Evolutionary conservation across 2,329 filamentous ascomycete genomes (phyloP).

Genomic region (Trichoderma atroviride): DNA sequence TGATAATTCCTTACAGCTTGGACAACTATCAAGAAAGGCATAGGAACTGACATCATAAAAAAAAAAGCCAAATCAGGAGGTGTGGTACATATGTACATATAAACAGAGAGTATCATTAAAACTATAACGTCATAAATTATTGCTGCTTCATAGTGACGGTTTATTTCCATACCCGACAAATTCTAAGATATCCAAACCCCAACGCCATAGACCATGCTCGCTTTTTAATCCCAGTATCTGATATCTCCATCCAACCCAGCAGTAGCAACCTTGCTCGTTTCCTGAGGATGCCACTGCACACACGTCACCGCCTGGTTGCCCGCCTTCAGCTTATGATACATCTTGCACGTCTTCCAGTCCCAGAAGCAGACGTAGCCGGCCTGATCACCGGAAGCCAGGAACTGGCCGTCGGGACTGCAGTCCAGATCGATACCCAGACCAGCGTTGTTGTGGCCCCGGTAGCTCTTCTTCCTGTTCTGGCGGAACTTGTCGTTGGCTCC

Average conservation of each 20-base stretch:
- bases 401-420: constrained; percentile 88
- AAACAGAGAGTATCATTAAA: not conserved
- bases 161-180: not conserved
- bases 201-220: constrained; percentile 24
- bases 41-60: not conserved
- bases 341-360: constrained; percentile 99
- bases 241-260: constrained; percentile 88
- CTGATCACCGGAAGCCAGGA: constrained; percentile 83
- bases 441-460: constrained; percentile 92
- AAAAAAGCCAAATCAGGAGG: not conserved
- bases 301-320: constrained; percentile 82
- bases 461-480: constrained; percentile 96
- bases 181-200: constrained; percentile 9
- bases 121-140: not conserved
- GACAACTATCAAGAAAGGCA: constrained; percentile 27
- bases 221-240: constrained; percentile 82
- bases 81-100: not conserved
- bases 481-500: constrained; percentile 93
- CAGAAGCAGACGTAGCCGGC: constrained; percentile 93
- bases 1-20: not conserved
- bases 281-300: constrained; percentile 95
- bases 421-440: constrained; percentile 90
- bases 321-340: constrained; percentile 95
- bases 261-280: constrained; percentile 90
- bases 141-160: not conserved